phyloP scores from a whole-genome alignment of 2,329 filamentous ascomycete species.

The Rutstroemia sp. region DNA sequence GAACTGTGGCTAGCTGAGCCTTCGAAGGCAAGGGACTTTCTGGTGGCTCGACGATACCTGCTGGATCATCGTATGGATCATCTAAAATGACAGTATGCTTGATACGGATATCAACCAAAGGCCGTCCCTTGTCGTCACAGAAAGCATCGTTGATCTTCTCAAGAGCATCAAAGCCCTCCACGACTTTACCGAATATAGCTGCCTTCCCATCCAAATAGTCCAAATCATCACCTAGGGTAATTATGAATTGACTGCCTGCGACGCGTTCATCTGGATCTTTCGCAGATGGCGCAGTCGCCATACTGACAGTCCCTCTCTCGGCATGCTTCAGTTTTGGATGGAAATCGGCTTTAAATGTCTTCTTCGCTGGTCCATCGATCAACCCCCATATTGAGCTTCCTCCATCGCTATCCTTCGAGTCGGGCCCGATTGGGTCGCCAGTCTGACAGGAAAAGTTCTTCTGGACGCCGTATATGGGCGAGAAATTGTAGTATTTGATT shows the following conservation, averaged over 20 bases:
- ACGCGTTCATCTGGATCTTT: slow-evolving; percentile 74
- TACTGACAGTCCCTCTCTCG: slow-evolving; percentile 88
- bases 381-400: slow-evolving; percentile 90
- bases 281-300: slow-evolving; percentile 80
- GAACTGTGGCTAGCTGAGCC: slow-evolving; percentile 81
- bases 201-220: slow-evolving; percentile 89
- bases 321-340: slow-evolving; percentile 81
- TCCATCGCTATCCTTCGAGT: slow-evolving; percentile 78
- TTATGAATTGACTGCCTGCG: slow-evolving; percentile 86
- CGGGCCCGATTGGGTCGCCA: slow-evolving; percentile 85
- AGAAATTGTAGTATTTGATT: slow-evolving; percentile 98
- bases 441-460: slow-evolving; percentile 96
- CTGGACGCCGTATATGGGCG: slow-evolving; percentile 84
- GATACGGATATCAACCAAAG: slow-evolving; percentile 89
- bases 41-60: slow-evolving; percentile 67
- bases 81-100: slow-evolving; percentile 88
- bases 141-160: slow-evolving; percentile 92
- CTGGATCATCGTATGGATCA: slow-evolving; percentile 81
- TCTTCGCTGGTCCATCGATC: slow-evolving; percentile 60
- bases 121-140: slow-evolving; percentile 76
- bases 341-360: slow-evolving; percentile 77
- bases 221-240: slow-evolving; percentile 82
- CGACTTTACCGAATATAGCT: slow-evolving; percentile 91
- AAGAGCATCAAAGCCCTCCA: slow-evolving; percentile 88
- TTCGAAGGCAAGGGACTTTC: slow-evolving; percentile 75